Evolutionary conservation across 495 filamentous ascomycete genomes (phyloP).

Genomic region (Trichoderma reesei): DNA sequence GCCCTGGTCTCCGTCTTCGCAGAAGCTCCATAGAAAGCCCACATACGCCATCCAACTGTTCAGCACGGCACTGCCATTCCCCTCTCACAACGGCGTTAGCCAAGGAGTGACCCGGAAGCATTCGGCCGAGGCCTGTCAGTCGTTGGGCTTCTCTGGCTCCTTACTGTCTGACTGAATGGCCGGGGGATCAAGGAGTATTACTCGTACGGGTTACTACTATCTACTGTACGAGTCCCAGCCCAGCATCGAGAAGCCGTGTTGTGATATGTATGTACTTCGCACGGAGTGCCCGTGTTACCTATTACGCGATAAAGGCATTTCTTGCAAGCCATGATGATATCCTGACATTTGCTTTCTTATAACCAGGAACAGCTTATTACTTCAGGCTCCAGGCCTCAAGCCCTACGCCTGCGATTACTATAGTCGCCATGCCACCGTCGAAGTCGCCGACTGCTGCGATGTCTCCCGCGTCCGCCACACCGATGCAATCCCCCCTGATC

Average conservation of each 20-base stretch:
- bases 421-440: background rate
- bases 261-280: background rate
- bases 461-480: constrained; percentile 50
- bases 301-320: constrained; percentile 3
- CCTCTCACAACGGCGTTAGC: background rate
- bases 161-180: background rate
- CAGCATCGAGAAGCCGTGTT: background rate
- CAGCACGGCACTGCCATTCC: background rate
- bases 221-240: background rate
- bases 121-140: background rate
- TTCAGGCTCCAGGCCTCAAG: constrained; percentile 34
- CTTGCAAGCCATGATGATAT: background rate
- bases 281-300: constrained; percentile 4
- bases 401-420: constrained; percentile 38
- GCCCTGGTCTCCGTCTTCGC: background rate
- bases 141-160: background rate
- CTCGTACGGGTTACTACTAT: too few relatives aligned
- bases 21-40: background rate
- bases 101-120: background rate
- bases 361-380: background rate
- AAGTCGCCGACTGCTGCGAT: constrained; percentile 17
- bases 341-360: background rate
- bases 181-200: background rate
- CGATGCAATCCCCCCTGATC: constrained; percentile 44
- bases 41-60: background rate